Evolutionary conservation across 805 yeast genomes (phyloP).

Genomic region (Suhomyces prunicola): DNA sequence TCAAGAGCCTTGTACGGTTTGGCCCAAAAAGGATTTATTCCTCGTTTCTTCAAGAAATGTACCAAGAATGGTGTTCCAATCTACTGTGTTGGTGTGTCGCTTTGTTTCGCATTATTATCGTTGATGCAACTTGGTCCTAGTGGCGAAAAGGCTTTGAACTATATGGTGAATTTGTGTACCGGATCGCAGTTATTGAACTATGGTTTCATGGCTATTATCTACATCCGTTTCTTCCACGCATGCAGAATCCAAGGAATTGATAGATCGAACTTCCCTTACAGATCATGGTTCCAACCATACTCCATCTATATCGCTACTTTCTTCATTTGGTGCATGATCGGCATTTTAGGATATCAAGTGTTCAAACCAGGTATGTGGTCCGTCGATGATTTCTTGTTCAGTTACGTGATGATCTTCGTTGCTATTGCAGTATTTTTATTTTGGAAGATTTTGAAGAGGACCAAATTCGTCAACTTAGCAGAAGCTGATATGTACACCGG

Average conservation of each 20-base stretch:
- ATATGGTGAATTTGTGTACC: slow-evolving; percentile 47
- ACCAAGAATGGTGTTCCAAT: slow-evolving; percentile 48
- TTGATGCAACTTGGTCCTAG: slow-evolving; percentile 53
- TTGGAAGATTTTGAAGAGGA: slow-evolving; percentile 38
- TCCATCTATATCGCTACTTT: slow-evolving; percentile 29
- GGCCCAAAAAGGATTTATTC: slow-evolving; percentile 48
- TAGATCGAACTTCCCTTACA: slow-evolving; percentile 37
- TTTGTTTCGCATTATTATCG: slow-evolving; percentile 59
- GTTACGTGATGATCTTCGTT: slow-evolving; percentile 67
- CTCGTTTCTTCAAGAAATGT: slow-evolving; percentile 40
- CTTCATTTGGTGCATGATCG: slow-evolving; percentile 41
- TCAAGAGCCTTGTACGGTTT: slow-evolving; percentile 48
- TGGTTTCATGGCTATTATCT: slow-evolving; percentile 43
- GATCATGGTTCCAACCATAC: slow-evolving; percentile 45
- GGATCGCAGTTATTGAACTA: slow-evolving; percentile 48
- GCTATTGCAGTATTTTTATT: slow-evolving; percentile 26
- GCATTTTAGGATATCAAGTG: slow-evolving; percentile 66
- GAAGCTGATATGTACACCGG: slow-evolving; percentile 48
- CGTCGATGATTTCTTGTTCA: slow-evolving; percentile 58
- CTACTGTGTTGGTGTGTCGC: slow-evolving; percentile 40
- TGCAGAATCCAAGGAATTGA: slow-evolving; percentile 38
- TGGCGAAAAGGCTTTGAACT: slow-evolving; percentile 37
- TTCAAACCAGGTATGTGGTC: slow-evolving; percentile 68
- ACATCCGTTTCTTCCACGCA: slow-evolving; percentile 42
- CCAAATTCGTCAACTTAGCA: slow-evolving; percentile 37